Percentiles rank a stretch among this genome's conserved stretches.
Conservation (phyloP, 1,284 basidiomycete species). For the Cutaneotrichosporon mucoides region DNA sequence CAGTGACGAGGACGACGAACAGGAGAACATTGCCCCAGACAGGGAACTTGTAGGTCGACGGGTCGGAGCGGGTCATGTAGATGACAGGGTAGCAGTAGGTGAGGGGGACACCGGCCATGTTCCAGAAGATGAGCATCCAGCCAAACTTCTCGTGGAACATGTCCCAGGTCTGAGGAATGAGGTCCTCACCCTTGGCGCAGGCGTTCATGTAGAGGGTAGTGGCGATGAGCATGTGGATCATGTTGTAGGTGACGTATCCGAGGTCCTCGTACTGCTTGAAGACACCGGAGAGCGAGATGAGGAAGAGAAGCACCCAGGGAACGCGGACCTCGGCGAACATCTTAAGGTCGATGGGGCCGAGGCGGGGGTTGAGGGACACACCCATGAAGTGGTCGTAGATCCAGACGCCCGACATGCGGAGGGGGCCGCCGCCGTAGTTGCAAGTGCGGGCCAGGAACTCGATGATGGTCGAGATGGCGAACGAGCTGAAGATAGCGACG, state of each 20-base stretch:
- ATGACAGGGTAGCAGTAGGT: conserved; percentile 96
- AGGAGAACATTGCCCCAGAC: conserved; percentile 50
- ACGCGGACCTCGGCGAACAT: conserved; percentile 99
- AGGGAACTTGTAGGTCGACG: conserved; percentile 80
- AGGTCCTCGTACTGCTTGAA: conserved; percentile 93
- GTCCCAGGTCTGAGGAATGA: conserved; percentile 99
- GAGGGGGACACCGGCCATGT: conserved; percentile 76
- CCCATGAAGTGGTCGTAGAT: conserved; percentile 98
- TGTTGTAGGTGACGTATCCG: conserved; percentile 95
- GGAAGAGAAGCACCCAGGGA: conserved; percentile 94
- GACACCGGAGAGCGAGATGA: conserved; percentile 84
- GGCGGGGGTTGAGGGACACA: conserved; percentile 85
- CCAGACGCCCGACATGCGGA: conserved; percentile 90
- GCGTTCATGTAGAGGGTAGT: conserved; percentile 97
- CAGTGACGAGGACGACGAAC: conserved; percentile 63
- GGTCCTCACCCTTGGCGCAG: conserved; percentile 90
- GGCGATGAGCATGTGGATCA: conserved; percentile 94
- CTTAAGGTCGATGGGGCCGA: conserved; percentile 92
- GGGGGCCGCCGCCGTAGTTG: conserved; percentile 64
- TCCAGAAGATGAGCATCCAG: conserved; percentile 96
- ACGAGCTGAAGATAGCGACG: conserved; percentile 89
- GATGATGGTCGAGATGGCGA: conserved; percentile 70
- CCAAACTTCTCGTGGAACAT: conserved; percentile 95
- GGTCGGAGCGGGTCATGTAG: conserved; percentile 95
- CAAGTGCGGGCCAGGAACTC: conserved; percentile 68